Percentiles rank a stretch among this genome's conserved stretches.
Evolutionary conservation across 2,329 filamentous ascomycete genomes (phyloP).

Genomic region (Botrytis hyacinthi): DNA sequence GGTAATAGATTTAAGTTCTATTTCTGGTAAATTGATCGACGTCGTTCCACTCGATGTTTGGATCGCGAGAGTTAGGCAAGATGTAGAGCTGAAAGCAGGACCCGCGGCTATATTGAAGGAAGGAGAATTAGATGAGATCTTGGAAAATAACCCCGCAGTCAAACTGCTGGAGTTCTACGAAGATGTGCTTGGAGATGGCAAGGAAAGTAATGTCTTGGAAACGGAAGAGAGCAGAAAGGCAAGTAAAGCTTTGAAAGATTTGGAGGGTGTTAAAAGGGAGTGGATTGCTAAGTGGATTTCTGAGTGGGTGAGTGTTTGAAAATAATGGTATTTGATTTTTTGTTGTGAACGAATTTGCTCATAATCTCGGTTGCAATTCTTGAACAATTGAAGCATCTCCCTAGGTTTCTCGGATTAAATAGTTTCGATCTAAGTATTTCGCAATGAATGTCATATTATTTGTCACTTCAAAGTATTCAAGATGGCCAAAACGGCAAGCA

Average conservation of each 20-base stretch:
- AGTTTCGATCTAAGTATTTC: too few species aligned
- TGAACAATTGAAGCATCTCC: background rate
- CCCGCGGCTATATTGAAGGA: background rate
- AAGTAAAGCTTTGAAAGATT: background rate
- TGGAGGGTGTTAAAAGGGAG: background rate
- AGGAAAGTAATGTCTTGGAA: background rate
- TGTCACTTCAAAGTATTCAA: background rate
- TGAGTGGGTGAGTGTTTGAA: background rate
- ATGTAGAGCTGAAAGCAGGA: background rate
- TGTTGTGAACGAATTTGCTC: background rate
- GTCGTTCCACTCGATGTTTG: background rate
- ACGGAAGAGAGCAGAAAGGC: background rate
- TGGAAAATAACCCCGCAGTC: background rate
- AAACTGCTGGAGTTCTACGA: conserved; percentile 5
- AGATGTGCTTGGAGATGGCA: background rate
- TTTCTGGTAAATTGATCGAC: background rate
- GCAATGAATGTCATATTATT: too few species aligned
- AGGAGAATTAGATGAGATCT: background rate
- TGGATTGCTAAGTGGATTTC: background rate
- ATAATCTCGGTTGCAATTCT: too few species aligned
- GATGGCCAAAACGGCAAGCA: background rate
- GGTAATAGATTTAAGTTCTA: background rate
- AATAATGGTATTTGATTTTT: too few species aligned
- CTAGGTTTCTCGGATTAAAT: background rate
- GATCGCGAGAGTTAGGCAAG: background rate